phyloP scores from a whole-genome alignment of 441 rosid species.

The Jatropha multifida region DNA sequence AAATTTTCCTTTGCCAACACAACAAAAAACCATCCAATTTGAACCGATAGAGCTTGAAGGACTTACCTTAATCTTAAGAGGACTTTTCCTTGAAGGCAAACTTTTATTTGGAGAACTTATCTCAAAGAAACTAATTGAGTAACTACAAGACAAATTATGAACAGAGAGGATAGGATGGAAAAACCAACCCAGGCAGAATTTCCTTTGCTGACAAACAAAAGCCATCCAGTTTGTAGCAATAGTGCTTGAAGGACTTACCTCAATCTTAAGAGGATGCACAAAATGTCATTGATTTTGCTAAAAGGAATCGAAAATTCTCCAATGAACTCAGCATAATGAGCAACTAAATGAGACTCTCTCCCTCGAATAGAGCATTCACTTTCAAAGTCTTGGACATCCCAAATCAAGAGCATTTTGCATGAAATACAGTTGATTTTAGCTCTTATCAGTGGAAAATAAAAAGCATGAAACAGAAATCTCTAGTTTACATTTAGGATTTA shows the following conservation, averaged over 20 bases:
- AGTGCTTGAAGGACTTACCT: background rate
- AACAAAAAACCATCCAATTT: background rate
- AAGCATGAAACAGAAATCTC: background rate
- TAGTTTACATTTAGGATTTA: background rate
- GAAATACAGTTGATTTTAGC: conserved; percentile 1
- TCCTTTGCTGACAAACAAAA: background rate
- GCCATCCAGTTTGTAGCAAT: background rate
- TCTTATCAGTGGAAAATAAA: background rate
- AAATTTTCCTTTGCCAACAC: background rate
- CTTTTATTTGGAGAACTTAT: background rate
- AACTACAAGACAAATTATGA: background rate
- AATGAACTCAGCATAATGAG: background rate
- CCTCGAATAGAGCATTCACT: background rate
- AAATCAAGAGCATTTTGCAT: background rate
- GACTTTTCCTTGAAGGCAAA: too few species aligned
- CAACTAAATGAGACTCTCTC: background rate
- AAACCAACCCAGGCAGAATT: background rate
- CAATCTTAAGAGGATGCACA: background rate
- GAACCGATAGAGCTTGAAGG: background rate
- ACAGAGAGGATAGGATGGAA: background rate
- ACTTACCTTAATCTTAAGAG: too few species aligned
- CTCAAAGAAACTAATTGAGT: background rate
- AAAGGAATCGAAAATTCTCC: background rate
- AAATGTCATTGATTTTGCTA: background rate
- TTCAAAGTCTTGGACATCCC: background rate